A percentile compares a stretch with the other conserved stretches of the same genome.
Conservation (phyloP, 306 rosid genomes). For the Vigna radiata region DNA sequence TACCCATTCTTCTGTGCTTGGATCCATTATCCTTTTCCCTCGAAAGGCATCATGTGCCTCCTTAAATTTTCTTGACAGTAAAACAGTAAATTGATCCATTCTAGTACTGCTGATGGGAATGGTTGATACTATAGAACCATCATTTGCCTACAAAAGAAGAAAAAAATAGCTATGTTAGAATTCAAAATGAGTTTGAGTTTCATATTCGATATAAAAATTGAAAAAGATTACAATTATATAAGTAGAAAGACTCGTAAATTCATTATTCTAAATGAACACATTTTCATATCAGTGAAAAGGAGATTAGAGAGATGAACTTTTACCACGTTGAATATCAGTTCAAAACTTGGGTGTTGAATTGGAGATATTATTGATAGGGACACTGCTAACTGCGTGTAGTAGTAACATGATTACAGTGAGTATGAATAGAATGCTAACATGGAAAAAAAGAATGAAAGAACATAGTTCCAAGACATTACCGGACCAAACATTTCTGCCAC, state of each 20-base stretch:
- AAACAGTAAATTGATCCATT: background rate
- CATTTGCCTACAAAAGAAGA: conserved; percentile 36
- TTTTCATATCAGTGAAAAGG: background rate
- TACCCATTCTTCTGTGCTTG: background rate
- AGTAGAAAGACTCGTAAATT: too few species aligned
- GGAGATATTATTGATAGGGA: conserved; percentile 42
- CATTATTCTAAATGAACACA: too few species aligned
- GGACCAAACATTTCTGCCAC: conserved; percentile 18
- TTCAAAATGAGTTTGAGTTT: too few species aligned
- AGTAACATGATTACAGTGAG: conserved; percentile 16
- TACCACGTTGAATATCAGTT: conserved; percentile 36
- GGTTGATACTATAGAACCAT: background rate
- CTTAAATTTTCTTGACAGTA: conserved; percentile 43
- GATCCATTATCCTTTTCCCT: background rate
- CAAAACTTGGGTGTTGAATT: conserved; percentile 20
- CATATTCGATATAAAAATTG: too few species aligned
- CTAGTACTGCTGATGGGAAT: background rate
- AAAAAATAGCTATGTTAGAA: background rate
- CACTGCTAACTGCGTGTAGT: conserved; percentile 3
- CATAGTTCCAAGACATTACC: background rate
- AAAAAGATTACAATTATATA: too few species aligned
- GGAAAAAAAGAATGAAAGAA: background rate
- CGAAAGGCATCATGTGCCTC: conserved; percentile 33
- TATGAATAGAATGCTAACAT: background rate
- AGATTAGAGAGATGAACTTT: background rate